Base-by-base conservation (phyloP, 2,329 filamentous ascomycete species). In the Ascochyta rabiei region DNA sequence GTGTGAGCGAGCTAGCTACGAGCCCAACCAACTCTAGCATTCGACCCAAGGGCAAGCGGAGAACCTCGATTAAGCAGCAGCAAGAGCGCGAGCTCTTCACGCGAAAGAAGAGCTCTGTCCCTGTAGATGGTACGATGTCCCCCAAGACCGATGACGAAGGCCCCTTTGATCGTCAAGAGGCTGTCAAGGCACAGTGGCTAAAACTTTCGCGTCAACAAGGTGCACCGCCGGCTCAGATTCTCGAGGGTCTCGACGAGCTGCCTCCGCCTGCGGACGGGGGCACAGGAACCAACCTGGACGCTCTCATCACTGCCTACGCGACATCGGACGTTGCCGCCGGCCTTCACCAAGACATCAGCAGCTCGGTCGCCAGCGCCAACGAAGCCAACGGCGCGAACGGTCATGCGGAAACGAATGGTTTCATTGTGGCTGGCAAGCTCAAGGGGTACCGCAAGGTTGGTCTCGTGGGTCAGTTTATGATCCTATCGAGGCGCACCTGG, bases 71-170 rank as follows among this genome's bases (percentile, higher is more conserved):
- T 56, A 90, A 88, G 63, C 82, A 89, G 65, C 90, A 89, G 61
- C 95, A 99, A 73, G 95, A 98, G 67, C 85, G 90, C 45, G 90
- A 96, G 70, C 84, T 99, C 1, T 99, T 89, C 71, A 96, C 93
- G 0, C 86, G 93, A 26, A 91, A 90, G 74, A 89, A 86, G 76
- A 84, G 83, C 45, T 76, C 81, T 5, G 79, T 83, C 6, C 65
- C 74, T 12, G 82, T 84, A 52, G 80, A 81, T 39, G 77, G 71
- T 68, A 66, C 69, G 56, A 62, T 64, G 62, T 91, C 89, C 8
- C 84, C 88, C 15, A 86, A 79, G 57, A 86, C 84, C 24, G 84
- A 82, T 67, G 84, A 87, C 49, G 87, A 89, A 65, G 84, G 83
- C 33, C 75, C 73, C 43, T 77, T 79, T 35, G 77, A 82, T 57